Evolutionary conservation across 2,329 filamentous ascomycete genomes (phyloP), one percentile per base, ranked within the genome.

Genomic region (Phaeoacremonium minimum): DNA sequence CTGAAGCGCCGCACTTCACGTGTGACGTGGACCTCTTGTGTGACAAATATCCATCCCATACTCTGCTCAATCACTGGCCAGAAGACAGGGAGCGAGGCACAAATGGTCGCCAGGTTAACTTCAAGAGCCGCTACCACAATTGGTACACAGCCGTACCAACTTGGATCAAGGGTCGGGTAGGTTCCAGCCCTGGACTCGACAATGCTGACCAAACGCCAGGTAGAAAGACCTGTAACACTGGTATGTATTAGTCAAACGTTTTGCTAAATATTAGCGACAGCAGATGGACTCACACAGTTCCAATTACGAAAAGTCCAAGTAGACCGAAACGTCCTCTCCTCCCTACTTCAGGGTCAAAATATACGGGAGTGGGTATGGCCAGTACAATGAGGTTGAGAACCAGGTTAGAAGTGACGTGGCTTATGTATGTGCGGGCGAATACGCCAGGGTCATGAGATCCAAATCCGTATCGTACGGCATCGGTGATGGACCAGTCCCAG

Each of bases 121-220:
- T 63, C 59, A 34, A 62, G 46, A 0, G 48, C 50, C 1, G 54
- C 56, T 6, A 62, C 47, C 9, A 60, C 46, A 36, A 61, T 55
- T 30, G 49, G 50, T 20, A 48, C 44, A 15, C 53, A 53, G 6
- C 48, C 55, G 40, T 61, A 62, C 55, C 57, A 63, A 4, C 52
- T 58, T 7, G 58, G 58, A 37, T 63, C 59, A 4, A 55, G 33
- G 1, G 58, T 57, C 12, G 59, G 59, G 37, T 48, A 55, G 1
- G 55, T 60, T 2, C 44, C 53, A 4, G 57, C 57, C 15, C 52
- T 44, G 28, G 45, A 45, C 15, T 47, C 33, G 15, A 57, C 38
- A 28, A 62, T 52, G 36, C 38, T 48, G 33, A 55, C 42, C 1
- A 63, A 44, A 4, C 57, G 53, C 49, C 48, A 57, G 35, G 61